These are phyloP conservation scores for Ustilago bromivora DNA, from an alignment of 1,284 basidiomycete genomes.

Conservation along the genomic window DNA sequence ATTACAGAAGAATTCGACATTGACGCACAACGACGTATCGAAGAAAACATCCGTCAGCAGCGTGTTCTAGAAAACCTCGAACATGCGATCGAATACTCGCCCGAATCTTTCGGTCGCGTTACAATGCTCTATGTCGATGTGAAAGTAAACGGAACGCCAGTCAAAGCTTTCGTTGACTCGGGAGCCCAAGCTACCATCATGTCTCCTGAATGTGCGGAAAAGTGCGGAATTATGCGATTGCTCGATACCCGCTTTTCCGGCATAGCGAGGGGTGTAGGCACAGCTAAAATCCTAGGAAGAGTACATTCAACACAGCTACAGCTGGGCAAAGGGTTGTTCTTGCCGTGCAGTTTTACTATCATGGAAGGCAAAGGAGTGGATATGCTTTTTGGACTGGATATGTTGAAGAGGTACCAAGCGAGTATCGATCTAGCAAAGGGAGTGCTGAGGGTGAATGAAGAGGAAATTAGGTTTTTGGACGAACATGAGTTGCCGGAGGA, in stretches of 20 bases:
- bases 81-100: slow-evolving; percentile 72
- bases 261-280: slow-evolving; percentile 94
- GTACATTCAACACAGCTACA: slow-evolving; percentile 91
- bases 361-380: slow-evolving; percentile 95
- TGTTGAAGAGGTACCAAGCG: slow-evolving; percentile 97
- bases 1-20: slow-evolving; percentile 83
- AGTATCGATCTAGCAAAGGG: slow-evolving; percentile 91
- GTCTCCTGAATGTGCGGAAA: slow-evolving; percentile 92
- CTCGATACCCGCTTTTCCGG: slow-evolving; percentile 88
- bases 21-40: slow-evolving; percentile 84
- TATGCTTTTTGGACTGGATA: slow-evolving; percentile 93
- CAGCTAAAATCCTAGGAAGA: slow-evolving; percentile 91
- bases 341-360: slow-evolving; percentile 93
- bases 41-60: slow-evolving; percentile 91
- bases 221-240: slow-evolving; percentile 93
- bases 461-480: slow-evolving; percentile 86
- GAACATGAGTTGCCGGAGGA: slow-evolving; percentile 88
- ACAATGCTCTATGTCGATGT: slow-evolving; percentile 94
- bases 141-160: slow-evolving; percentile 83
- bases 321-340: slow-evolving; percentile 79
- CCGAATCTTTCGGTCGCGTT: slow-evolving; percentile 92
- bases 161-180: slow-evolving; percentile 98
- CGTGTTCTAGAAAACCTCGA: slow-evolving; percentile 79
- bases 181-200: slow-evolving; percentile 97
- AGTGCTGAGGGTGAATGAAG: slow-evolving; percentile 86